Percentiles rank a stretch among this genome's conserved stretches.
phyloP scores from a whole-genome alignment of 164 flowering plant species.

The Stephania cephalantha region DNA sequence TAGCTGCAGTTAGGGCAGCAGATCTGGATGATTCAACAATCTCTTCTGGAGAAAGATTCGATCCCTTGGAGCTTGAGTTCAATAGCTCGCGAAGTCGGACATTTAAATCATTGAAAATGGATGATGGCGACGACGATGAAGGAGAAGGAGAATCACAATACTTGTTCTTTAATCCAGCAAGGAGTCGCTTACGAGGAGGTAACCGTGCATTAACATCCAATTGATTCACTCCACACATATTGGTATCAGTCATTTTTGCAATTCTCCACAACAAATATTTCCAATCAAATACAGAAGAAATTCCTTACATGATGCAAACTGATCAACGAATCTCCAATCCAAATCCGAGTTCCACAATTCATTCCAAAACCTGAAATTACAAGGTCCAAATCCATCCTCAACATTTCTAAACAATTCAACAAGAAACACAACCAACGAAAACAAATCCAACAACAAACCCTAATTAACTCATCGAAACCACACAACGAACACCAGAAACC shows the following conservation, averaged over 20 bases:
- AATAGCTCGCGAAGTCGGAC: slow-evolving; percentile 34
- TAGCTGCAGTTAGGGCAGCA: slow-evolving; percentile 55
- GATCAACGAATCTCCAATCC: background rate
- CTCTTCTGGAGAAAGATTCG: slow-evolving; percentile 51
- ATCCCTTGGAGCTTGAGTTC: slow-evolving; percentile 26
- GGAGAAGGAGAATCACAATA: slow-evolving; percentile 28
- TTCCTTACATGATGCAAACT: slow-evolving; percentile 4
- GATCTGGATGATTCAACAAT: slow-evolving; percentile 56
- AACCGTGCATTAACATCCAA: slow-evolving; percentile 66
- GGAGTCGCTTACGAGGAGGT: slow-evolving; percentile 88
- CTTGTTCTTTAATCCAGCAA: slow-evolving; percentile 79
- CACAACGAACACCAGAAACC: background rate
- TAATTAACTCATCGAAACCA: slow-evolving; percentile 7
- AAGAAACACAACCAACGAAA: background rate
- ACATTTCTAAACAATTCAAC: background rate
- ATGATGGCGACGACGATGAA: slow-evolving; percentile 21
- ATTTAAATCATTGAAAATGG: slow-evolving; percentile 31
- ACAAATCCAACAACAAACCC: slow-evolving; percentile 1
- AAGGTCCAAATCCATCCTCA: background rate
- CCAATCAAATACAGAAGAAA: background rate
- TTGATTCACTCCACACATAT: slow-evolving; percentile 44
- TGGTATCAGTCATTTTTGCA: slow-evolving; percentile 35
- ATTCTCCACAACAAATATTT: background rate
- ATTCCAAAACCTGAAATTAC: slow-evolving; percentile 2
- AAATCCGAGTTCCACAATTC: slow-evolving; percentile 1